Evolutionary conservation across 495 filamentous ascomycete genomes (phyloP), one percentile per base, ranked within the genome.

Genomic region (Penicillium fimorum): DNA sequence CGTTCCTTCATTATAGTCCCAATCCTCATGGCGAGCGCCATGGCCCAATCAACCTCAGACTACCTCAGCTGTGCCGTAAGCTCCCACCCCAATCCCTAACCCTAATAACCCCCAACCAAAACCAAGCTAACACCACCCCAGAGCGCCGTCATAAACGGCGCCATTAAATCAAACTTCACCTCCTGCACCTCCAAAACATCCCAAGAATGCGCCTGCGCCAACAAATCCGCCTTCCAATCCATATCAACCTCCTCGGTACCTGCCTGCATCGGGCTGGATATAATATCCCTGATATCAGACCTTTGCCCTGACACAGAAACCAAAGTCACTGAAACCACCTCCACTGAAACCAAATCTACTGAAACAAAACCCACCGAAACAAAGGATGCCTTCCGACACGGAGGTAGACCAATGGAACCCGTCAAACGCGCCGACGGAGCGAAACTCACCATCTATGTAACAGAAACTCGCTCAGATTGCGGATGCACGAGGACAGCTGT

Each of bases 391-490:
- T 27, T 27, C 41, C 63, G 66, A 32, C 63, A 69, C 51, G 61
- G 57, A 25, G 59, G 61, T 54, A 53, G 33, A 5, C 66, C 66
- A 48, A 69, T 69, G 66, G 25, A 64, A 35, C 64, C 43, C 12
- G 63, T 27, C 3, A 27, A 27, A 7, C 25, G 25, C 6, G 25
- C 4, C 2, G 25, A 7, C 0, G 25, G 25, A 5, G 25, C 25
- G 0, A 27, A 27, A 27, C 25, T 5, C 25, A 27, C 25, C 25
- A 27, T 27, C 44, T 65, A 62, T 18, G 64, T 67, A 12, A 69
- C 63, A 22, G 61, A 62, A 56, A 22, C 22, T 22, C 22, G 22
- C 22, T 22, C 22, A 22, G 22, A 22, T 22, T 22, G 22, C 22
- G 22, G 22, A 22, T 22, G 22, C 22, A 22, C 22, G 22, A 22